A percentile compares a stretch with the other conserved stretches of the same genome.
Conservation (phyloP, 371 early-diverging fungal species). For the Lichtheimia corymbifera region DNA sequence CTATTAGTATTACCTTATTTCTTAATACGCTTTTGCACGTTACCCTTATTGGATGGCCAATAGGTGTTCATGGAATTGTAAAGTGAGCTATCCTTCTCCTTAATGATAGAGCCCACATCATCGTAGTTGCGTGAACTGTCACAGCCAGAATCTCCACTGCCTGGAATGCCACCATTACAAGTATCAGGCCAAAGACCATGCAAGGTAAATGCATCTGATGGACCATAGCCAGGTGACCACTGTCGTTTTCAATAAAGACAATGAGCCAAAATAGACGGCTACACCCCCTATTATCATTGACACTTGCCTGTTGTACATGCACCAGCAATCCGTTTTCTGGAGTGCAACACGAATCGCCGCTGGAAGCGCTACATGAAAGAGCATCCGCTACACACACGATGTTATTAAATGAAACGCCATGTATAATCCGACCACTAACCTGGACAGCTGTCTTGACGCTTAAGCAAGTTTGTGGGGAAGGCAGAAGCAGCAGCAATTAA, state of each 20-base stretch:
- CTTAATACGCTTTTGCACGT: slow-evolving; percentile 14
- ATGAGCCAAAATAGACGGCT: background rate
- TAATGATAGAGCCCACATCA: slow-evolving; percentile 51
- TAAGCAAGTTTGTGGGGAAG: background rate
- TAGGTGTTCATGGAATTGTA: slow-evolving; percentile 60
- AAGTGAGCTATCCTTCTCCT: slow-evolving; percentile 35
- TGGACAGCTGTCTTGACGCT: slow-evolving; percentile 8
- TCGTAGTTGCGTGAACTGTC: slow-evolving; percentile 58
- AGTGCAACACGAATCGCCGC: slow-evolving; percentile 18
- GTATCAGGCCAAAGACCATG: slow-evolving; percentile 87
- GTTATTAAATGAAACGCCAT: background rate
- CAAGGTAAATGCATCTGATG: slow-evolving; percentile 18
- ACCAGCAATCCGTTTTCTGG: slow-evolving; percentile 23
- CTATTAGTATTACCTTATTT: background rate
- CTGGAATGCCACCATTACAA: slow-evolving; percentile 57
- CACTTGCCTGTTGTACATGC: slow-evolving; percentile 22
- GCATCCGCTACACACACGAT: slow-evolving; percentile 8
- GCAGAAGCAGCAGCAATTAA: slow-evolving; percentile 1
- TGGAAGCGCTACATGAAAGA: slow-evolving; percentile 15
- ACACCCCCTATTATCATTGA: background rate
- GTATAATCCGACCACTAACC: slow-evolving; percentile 1
- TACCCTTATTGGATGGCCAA: slow-evolving; percentile 77
- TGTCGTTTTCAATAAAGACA: background rate
- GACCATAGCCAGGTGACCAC: slow-evolving; percentile 25
- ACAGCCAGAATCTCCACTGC: slow-evolving; percentile 64